These are phyloP conservation scores for Bjerkandera adusta DNA, from an alignment of 1,284 basidiomycete species.

Conservation along the genomic window DNA sequence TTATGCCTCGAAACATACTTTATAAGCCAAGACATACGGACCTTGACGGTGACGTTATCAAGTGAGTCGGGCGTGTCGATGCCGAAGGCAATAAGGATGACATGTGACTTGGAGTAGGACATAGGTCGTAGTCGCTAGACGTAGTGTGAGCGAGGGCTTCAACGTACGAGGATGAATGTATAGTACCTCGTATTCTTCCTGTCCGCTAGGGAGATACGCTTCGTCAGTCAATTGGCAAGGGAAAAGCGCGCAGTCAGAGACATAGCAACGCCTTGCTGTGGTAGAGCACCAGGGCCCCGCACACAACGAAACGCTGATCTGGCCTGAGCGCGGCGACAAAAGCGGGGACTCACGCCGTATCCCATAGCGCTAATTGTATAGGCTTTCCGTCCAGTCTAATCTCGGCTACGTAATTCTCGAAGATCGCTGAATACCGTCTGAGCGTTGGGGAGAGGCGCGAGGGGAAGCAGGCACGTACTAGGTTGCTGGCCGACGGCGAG, in stretches of 20 bases:
- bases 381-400: constrained; percentile 96
- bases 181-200: constrained; percentile 94
- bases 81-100: constrained; percentile 96
- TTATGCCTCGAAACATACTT: neutral
- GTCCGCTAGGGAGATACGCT: constrained; percentile 55
- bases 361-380: constrained; percentile 94
- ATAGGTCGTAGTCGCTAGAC: constrained; percentile 85
- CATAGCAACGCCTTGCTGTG: constrained; percentile 5
- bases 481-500: neutral
- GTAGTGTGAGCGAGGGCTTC: constrained; percentile 5
- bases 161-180: constrained; percentile 24
- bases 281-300: neutral
- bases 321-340: neutral
- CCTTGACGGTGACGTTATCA: constrained; percentile 94
- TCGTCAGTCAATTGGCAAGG: constrained; percentile 12
- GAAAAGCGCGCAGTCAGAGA: constrained; percentile 14
- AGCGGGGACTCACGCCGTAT: constrained; percentile 80
- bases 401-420: constrained; percentile 98
- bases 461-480: neutral
- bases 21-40: constrained; percentile 31
- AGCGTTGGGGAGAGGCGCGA: constrained; percentile 2
- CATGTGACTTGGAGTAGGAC: constrained; percentile 97
- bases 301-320: neutral
- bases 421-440: constrained; percentile 62
- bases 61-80: constrained; percentile 96